These are phyloP conservation scores for Ceratopteris richardii DNA, from an alignment of 75 land plant species.

Conservation along the genomic window DNA sequence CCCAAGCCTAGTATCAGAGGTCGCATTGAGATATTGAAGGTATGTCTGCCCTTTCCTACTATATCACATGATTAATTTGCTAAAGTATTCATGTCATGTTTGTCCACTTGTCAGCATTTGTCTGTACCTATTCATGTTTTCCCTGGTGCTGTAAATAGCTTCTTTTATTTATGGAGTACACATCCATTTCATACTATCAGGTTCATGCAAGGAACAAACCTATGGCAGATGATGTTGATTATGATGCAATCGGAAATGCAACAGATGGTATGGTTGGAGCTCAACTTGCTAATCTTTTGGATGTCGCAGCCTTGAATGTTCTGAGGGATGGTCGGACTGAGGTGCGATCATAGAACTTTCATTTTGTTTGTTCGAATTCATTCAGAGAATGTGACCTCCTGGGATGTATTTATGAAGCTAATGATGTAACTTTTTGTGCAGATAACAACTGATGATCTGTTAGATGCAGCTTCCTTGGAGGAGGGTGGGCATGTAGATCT, in stretches of 20 bases:
- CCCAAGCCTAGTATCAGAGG: conserved; percentile 82
- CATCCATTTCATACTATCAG: conserved; percentile 20
- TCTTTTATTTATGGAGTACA: not conserved
- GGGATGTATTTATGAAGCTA: too few relatives aligned
- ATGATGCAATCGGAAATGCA: conserved; percentile 58
- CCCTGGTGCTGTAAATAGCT: too few relatives aligned
- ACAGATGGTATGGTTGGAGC: conserved; percentile 97
- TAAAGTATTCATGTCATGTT: too few relatives aligned
- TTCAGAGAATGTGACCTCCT: too few relatives aligned
- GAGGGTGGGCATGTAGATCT: conserved; percentile 75
- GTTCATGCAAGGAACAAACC: conserved; percentile 92
- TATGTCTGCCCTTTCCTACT: conserved; percentile 7
- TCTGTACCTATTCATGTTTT: too few relatives aligned
- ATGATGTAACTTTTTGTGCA: conserved; percentile 11
- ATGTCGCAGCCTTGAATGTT: conserved; percentile 72
- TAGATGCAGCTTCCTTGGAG: conserved; percentile 85
- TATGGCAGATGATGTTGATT: conserved; percentile 92
- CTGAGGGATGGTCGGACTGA: conserved; percentile 83
- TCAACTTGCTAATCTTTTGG: conserved; percentile 82
- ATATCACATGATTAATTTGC: not conserved
- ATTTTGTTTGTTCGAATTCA: not conserved
- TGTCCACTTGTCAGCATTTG: too few relatives aligned
- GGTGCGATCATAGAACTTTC: conserved; percentile 30
- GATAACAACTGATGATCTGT: conserved; percentile 93
- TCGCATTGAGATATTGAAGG: conserved; percentile 82